Evolutionary conservation across 305 asterid genomes (phyloP), one percentile per base, ranked within the genome.

Genomic region (Fraxinus latifolia): DNA sequence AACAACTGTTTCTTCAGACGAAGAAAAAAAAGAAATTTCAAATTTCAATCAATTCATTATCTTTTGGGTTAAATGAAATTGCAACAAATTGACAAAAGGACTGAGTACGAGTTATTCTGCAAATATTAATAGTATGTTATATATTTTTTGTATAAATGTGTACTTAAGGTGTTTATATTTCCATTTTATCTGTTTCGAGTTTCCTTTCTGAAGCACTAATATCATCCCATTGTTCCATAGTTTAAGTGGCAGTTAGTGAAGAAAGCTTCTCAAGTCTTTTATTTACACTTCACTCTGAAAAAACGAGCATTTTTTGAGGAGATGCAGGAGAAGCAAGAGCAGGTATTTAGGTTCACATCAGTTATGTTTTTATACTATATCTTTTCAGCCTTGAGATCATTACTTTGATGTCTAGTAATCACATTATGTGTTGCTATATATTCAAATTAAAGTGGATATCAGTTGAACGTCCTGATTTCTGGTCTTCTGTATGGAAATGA

Each of bases 261-360:
- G 93, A 95, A 94, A 89, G 97, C 99, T 78, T 87, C 99, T 0
- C 94, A 95, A 88, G 97, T 92, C 42, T 91, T 95, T 85, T 94
- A 87, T 84, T 82, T 95, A 82, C 99, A 95, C 89, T 95, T 95
- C 84, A 94, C 97, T 78, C 82, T 95, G 87, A 95, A 95, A 93
- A 94, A 89, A 85, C 91, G 98, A 62, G 94, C 93, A 78, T 88
- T 95, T 88, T 89, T 95, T 81, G 96, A 95, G 91, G 99, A 95
- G 90, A 93, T 95, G 58, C 98, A 95, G 33, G 99, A 94, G 87
- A 95, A 94, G 89, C 99, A 95, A 85, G 99, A 94, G 84, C 99
- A 95, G 99, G 98, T 95, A 89, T 80, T 82, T 47, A 65, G 25
- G 60, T 80, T 82, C 68, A 36, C 71, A 17, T n/a, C 70, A 65